A percentile compares a stretch with the other conserved stretches of the same genome.
Conservation (phyloP, 768 basidiomycete genomes). For the Collybia sp. region DNA sequence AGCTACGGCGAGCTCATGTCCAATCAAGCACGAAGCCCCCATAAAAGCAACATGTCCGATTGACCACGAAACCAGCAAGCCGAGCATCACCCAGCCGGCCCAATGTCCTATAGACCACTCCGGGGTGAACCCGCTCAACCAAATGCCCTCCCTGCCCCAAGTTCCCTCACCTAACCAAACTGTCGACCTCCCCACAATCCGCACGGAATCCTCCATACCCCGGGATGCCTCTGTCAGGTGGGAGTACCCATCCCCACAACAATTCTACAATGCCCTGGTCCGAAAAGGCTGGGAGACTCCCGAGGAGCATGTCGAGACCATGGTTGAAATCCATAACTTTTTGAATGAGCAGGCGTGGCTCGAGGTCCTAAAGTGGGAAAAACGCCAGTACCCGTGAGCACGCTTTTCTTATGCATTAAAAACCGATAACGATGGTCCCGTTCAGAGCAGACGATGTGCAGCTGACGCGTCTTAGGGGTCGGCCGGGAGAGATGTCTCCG, state of each 20-base stretch:
- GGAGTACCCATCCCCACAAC: conserved; percentile 98
- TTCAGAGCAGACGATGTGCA: conserved; percentile 65
- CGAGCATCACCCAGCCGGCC: conserved; percentile 24
- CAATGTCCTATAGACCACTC: conserved; percentile 64
- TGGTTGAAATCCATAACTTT: conserved; percentile 99
- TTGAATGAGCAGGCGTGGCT: conserved; percentile 96
- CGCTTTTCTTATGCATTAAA: conserved; percentile 10
- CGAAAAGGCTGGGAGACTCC: conserved; percentile 98
- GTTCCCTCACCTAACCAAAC: conserved; percentile 53
- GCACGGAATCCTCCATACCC: conserved; percentile 84
- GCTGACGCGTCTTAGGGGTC: conserved; percentile 81
- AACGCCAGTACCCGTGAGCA: conserved; percentile 53
- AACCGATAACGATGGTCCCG: too few relatives aligned
- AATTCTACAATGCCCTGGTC: conserved; percentile 96
- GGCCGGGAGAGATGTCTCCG: conserved; percentile 90
- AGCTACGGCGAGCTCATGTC: conserved; percentile 26
- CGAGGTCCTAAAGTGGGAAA: conserved; percentile 94
- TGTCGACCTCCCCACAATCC: conserved; percentile 60
- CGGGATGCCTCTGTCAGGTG: conserved; percentile 57
- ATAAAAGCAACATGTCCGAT: conserved; percentile 35
- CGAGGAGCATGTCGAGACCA: conserved; percentile 91
- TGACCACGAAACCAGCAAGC: conserved; percentile 24
- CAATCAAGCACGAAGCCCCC: conserved; percentile 27
- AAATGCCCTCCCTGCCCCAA: conserved; percentile 86
- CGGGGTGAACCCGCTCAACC: conserved; percentile 67